Conservation (phyloP, 305 asterid species). For the Ajuga reptans region DNA sequence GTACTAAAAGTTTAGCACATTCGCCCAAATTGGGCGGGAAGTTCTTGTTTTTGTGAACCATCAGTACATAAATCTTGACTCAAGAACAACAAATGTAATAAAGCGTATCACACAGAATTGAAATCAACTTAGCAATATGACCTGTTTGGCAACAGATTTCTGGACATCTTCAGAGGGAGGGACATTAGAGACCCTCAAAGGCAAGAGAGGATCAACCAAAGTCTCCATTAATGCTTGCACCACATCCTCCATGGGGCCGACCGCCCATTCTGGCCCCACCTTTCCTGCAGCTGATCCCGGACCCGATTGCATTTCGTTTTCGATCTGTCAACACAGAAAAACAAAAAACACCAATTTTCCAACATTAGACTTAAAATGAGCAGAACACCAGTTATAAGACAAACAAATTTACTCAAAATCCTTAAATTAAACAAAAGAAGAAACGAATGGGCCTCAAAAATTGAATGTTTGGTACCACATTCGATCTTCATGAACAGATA, state of each 20-base stretch:
- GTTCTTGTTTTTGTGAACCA: neutral
- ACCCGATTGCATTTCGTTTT: slow-evolving; percentile 17
- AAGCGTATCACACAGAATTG: no score
- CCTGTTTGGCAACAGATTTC: slow-evolving; percentile 59
- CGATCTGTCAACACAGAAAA: neutral
- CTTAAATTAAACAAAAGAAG: no score
- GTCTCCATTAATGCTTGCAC: slow-evolving; percentile 42
- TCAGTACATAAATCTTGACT: neutral
- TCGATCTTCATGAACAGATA: neutral
- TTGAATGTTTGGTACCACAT: neutral
- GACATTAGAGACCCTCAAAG: slow-evolving; percentile 12
- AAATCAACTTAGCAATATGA: slow-evolving; percentile 13
- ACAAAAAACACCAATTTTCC: neutral
- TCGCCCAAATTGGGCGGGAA: neutral
- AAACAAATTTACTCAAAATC: neutral
- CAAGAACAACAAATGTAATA: neutral
- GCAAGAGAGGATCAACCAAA: slow-evolving; percentile 47
- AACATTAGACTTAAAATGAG: neutral
- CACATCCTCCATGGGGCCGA: slow-evolving; percentile 39
- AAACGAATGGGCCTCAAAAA: neutral
- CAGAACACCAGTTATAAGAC: neutral
- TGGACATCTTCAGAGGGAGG: slow-evolving; percentile 29
- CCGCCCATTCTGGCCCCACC: slow-evolving; percentile 22
- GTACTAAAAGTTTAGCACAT: neutral
- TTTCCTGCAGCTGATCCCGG: slow-evolving; percentile 11